Conservation (phyloP, 305 asterid genomes). For the Vinca major region DNA sequence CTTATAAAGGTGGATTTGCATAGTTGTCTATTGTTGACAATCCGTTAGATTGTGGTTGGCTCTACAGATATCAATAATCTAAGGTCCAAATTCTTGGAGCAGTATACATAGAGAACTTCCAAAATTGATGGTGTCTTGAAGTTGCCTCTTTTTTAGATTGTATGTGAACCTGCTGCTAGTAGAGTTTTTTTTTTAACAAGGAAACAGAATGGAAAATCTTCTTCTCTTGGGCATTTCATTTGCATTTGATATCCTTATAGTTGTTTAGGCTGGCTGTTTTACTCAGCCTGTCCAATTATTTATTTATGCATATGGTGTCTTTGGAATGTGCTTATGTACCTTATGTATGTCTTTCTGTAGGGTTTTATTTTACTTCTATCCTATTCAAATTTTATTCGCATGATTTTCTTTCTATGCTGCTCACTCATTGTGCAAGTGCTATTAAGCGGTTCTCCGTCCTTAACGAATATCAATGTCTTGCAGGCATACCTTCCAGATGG, state of each 20-base stretch:
- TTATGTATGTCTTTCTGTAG: neutral
- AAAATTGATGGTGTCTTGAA: neutral
- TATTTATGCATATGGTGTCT: neutral
- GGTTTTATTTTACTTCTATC: neutral
- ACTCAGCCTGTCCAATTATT: neutral
- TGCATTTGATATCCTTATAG: neutral
- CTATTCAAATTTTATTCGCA: neutral
- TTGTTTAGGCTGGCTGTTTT: neutral
- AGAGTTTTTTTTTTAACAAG: neutral
- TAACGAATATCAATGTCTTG: constrained; percentile 1
- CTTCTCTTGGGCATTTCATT: constrained; percentile 1
- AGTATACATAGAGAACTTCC: neutral
- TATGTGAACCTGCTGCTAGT: neutral
- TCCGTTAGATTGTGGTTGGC: neutral
- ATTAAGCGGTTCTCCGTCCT: neutral
- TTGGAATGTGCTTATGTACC: neutral
- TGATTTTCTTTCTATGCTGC: neutral
- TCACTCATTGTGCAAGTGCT: neutral
- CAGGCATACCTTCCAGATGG: constrained; percentile 26
- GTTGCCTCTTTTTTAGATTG: neutral
- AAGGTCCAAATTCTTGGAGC: neutral
- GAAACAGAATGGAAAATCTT: neutral
- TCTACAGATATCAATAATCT: neutral
- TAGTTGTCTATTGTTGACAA: neutral
- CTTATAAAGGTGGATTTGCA: neutral